Evolutionary conservation across 225 moss, liverwort and hornwort genomes (phyloP).

Genomic region (Pleurozium schreberi): DNA sequence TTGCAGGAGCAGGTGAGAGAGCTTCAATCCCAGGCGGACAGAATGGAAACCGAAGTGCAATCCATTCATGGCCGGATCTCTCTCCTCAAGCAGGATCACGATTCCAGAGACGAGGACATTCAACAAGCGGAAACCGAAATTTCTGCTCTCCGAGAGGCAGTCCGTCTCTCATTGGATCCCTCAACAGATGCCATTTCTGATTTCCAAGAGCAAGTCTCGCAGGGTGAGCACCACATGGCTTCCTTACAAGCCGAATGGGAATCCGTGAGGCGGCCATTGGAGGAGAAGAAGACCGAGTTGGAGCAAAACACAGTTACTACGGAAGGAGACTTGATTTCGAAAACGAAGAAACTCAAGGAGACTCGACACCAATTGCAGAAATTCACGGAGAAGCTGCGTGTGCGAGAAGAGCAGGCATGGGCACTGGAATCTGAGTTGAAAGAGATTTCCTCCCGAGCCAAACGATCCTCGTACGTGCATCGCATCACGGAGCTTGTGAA

Average conservation of each 20-base stretch:
- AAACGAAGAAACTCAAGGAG: conserved; percentile 14
- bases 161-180: conserved; percentile 14
- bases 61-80: neutral
- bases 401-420: conserved; percentile 40
- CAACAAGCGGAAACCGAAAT: conserved; percentile 9
- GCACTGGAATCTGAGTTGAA: conserved; percentile 26
- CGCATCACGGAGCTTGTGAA: conserved; percentile 97
- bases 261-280: conserved; percentile 28
- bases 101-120: conserved; percentile 3
- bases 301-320: conserved; percentile 19
- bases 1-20: conserved; percentile 34
- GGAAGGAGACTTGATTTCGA: conserved; percentile 17
- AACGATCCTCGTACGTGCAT: conserved; percentile 63
- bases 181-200: conserved; percentile 6
- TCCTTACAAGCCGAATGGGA: conserved; percentile 46
- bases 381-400: conserved; percentile 15
- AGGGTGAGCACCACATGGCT: conserved; percentile 32
- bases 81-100: conserved; percentile 8
- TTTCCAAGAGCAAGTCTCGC: conserved; percentile 2
- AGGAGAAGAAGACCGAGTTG: conserved; percentile 36
- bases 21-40: conserved; percentile 37
- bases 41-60: conserved; percentile 40
- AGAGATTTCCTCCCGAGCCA: conserved; percentile 36
- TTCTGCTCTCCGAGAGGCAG: conserved; percentile 14
- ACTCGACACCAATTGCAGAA: conserved; percentile 24